Conservation (phyloP, 441 rosid species). For the Croton laevigatus region DNA sequence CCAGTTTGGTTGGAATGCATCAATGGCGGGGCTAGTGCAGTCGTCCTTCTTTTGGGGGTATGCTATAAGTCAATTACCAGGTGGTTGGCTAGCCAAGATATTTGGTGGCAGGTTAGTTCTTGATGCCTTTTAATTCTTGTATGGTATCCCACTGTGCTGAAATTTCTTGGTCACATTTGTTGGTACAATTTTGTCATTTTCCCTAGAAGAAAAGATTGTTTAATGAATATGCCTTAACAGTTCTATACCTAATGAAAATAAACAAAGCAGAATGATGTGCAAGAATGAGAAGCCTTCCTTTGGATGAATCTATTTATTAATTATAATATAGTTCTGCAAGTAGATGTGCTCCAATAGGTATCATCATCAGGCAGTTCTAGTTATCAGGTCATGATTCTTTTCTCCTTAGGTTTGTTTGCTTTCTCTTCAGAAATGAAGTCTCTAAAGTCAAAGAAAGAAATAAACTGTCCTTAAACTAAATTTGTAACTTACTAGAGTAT, state of each 20-base stretch:
- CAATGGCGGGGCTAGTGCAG: conserved; percentile 84
- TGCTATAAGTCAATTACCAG: conserved; percentile 89
- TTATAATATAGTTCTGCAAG: background rate
- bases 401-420: background rate
- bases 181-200: background rate
- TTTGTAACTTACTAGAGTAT: background rate
- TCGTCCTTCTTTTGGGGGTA: conserved; percentile 98
- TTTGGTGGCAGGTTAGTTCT: conserved; percentile 85
- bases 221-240: background rate
- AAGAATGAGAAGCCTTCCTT: background rate
- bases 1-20: conserved; percentile 86
- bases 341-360: background rate
- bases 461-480: background rate
- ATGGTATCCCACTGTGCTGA: background rate
- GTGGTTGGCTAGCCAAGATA: conserved; percentile 90
- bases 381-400: background rate
- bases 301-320: background rate
- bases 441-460: no score
- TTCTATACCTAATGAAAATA: background rate
- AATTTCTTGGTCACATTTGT: background rate
- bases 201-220: background rate
- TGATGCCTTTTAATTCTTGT: conserved; percentile 17
- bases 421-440: background rate
- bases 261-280: background rate
- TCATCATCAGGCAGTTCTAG: background rate